phyloP scores from a whole-genome alignment of 768 basidiomycete genomes.

The Termitomyces sp. region DNA sequence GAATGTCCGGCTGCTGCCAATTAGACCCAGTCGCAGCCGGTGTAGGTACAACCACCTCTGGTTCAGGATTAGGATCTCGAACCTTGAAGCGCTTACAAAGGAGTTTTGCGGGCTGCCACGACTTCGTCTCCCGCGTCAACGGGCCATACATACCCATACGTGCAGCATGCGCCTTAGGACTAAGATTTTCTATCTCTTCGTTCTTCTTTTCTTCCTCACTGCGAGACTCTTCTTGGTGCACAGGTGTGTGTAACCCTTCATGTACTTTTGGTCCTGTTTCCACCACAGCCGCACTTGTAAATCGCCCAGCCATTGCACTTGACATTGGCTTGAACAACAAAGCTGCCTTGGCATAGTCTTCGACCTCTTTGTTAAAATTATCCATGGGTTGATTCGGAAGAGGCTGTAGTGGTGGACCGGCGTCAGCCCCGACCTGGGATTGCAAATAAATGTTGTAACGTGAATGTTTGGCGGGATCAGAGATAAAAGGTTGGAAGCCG shows the following conservation, averaged over 20 bases:
- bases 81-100: constrained; percentile 94
- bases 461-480: constrained; percentile 72
- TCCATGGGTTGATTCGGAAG: constrained; percentile 55
- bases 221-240: constrained; percentile 35
- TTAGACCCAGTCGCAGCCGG: constrained; percentile 15
- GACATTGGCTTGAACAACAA: constrained; percentile 87
- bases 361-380: constrained; percentile 76
- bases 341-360: constrained; percentile 84
- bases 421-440: constrained; percentile 56
- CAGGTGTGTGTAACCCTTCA: constrained; percentile 67
- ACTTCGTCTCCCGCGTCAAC: constrained; percentile 67
- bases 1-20: constrained; percentile 12
- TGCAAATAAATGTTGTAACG: constrained; percentile 82
- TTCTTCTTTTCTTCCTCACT: constrained; percentile 37
- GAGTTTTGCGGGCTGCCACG: constrained; percentile 80
- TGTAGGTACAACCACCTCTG: constrained; percentile 32
- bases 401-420: constrained; percentile 44
- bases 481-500: constrained; percentile 87
- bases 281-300: constrained; percentile 75
- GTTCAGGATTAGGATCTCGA: constrained; percentile 72
- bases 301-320: constrained; percentile 92
- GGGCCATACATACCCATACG: constrained; percentile 85
- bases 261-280: constrained; percentile 56
- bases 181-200: constrained; percentile 52
- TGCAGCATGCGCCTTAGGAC: constrained; percentile 79